Conservation (phyloP, 2,329 filamentous ascomycete genomes). For the Graphilbum ipis-grandicollis region DNA sequence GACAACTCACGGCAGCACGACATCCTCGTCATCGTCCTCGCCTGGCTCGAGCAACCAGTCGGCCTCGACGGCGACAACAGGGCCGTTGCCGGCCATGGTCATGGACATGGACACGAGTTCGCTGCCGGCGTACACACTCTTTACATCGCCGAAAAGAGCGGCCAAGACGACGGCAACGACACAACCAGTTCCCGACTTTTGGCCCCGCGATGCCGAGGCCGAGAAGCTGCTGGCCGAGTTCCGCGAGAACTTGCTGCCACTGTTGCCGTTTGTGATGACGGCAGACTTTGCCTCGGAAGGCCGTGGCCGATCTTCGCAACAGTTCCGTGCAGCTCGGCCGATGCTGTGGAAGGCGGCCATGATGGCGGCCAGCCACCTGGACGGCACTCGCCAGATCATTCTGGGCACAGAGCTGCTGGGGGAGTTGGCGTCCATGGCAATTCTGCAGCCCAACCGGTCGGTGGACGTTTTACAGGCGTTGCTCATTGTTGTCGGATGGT, state of each 20-base stretch:
- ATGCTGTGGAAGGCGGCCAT: constrained; percentile 33
- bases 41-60: too few species aligned
- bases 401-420: constrained; percentile 26
- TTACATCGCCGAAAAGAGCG: too few species aligned
- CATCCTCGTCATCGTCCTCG: too few species aligned
- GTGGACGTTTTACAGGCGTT: constrained; percentile 30
- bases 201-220: constrained; percentile 24
- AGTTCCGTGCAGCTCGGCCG: constrained; percentile 21
- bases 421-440: constrained; percentile 22
- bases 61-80: background rate
- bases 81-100: background rate
- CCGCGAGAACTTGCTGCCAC: constrained; percentile 14
- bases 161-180: background rate
- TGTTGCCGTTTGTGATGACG: constrained; percentile 29
- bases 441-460: constrained; percentile 22
- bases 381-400: constrained; percentile 24
- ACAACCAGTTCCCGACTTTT: constrained; percentile 12
- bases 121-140: background rate
- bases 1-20: too few species aligned
- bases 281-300: constrained; percentile 14
- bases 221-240: constrained; percentile 21
- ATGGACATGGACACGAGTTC: background rate
- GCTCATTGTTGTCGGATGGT: constrained; percentile 29
- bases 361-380: constrained; percentile 23
- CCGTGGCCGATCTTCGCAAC: constrained; percentile 10